Percentiles rank a stretch among this genome's conserved stretches.
These are phyloP conservation scores for Globisporangium abappressorium DNA, from an alignment of 352 stramenopile genomes.

Conservation along the genomic window DNA sequence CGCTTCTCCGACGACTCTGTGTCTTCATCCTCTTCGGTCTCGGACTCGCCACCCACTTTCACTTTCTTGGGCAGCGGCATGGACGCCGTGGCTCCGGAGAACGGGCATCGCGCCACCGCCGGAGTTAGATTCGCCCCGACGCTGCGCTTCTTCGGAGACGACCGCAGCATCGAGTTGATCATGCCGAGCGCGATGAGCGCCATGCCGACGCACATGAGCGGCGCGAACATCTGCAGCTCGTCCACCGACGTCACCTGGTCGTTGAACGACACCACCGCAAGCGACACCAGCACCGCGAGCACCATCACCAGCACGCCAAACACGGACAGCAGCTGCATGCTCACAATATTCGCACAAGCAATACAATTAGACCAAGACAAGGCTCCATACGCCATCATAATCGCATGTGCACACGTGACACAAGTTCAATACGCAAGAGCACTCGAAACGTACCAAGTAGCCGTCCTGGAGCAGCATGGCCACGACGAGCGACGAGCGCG, in stretches of 20 bases:
- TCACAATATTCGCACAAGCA: neutral
- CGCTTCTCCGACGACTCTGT: slow-evolving; percentile 47
- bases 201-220: slow-evolving; percentile 60
- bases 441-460: slow-evolving; percentile 30
- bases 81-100: slow-evolving; percentile 14
- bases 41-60: slow-evolving; percentile 2
- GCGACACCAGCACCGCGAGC: slow-evolving; percentile 49
- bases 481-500: slow-evolving; percentile 29
- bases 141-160: slow-evolving; percentile 19
- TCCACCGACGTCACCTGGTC: slow-evolving; percentile 44
- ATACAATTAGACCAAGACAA: neutral
- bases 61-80: slow-evolving; percentile 3
- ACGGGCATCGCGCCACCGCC: slow-evolving; percentile 12
- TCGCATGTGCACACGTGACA: neutral
- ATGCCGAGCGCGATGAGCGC: slow-evolving; percentile 48
- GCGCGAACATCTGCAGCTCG: slow-evolving; percentile 63
- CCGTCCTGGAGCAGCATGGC: slow-evolving; percentile 49
- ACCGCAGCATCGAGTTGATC: slow-evolving; percentile 42
- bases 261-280: slow-evolving; percentile 41
- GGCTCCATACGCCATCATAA: neutral
- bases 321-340: slow-evolving; percentile 28
- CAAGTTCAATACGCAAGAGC: neutral
- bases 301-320: slow-evolving; percentile 58
- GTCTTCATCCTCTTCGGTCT: slow-evolving; percentile 33
- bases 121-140: slow-evolving; percentile 10